A percentile compares a stretch with the other conserved stretches of the same genome.
Evolutionary conservation across 768 basidiomycete genomes (phyloP).

Genomic region (Pleurotus eryngii): DNA sequence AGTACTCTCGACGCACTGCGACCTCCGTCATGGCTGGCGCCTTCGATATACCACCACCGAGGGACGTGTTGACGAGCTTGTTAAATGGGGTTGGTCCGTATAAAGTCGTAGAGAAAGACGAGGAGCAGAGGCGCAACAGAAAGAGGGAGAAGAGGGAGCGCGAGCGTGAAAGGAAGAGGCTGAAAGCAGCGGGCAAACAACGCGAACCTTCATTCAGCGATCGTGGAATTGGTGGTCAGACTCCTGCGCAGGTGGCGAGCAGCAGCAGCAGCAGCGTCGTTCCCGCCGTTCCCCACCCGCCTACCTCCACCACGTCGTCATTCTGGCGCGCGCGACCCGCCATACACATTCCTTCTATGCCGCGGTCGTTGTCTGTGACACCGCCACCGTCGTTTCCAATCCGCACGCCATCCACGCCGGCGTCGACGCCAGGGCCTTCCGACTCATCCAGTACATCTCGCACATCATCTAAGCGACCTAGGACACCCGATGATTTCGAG

Average conservation of each 20-base stretch:
- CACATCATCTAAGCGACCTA: constrained; percentile 78
- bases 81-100: constrained; percentile 74
- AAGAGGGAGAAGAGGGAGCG: constrained; percentile 54
- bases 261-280: constrained; percentile 18
- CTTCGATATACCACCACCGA: constrained; percentile 63
- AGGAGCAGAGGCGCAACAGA: constrained; percentile 50
- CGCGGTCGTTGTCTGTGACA: constrained; percentile 71
- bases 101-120: constrained; percentile 58
- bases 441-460: constrained; percentile 70
- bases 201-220: constrained; percentile 29
- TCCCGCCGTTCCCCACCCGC: constrained; percentile 21
- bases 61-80: constrained; percentile 78
- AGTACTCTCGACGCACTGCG: constrained; percentile 57
- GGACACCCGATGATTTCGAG: constrained; percentile 66
- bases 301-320: constrained; percentile 35
- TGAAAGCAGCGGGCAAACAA: constrained; percentile 24
- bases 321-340: constrained; percentile 72
- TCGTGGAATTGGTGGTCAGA: constrained; percentile 7
- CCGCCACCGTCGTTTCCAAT: constrained; percentile 55
- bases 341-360: constrained; percentile 67
- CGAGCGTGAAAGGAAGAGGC: constrained; percentile 45
- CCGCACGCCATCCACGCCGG: constrained; percentile 52
- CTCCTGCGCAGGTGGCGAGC: neutral
- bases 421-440: constrained; percentile 74
- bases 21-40: constrained; percentile 73